phyloP scores from a whole-genome alignment of 1,139 yeast species.

The Sugiyamaella castrensis region DNA sequence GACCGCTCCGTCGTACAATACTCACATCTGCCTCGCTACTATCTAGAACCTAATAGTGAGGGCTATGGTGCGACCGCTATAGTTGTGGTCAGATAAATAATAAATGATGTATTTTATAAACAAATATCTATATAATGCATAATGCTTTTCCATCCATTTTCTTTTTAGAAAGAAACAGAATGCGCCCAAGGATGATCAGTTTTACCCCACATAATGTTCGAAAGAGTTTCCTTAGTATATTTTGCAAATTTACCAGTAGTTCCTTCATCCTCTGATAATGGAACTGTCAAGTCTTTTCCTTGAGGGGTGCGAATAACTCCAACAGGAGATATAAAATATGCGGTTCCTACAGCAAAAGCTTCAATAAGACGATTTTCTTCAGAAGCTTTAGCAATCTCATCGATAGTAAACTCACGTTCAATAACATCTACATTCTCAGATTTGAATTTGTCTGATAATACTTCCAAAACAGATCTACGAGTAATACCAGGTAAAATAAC shows the following conservation, averaged over 20 bases:
- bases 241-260: conserved; percentile 39
- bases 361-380: conserved; percentile 42
- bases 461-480: conserved; percentile 43
- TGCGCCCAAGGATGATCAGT: conserved; percentile 32
- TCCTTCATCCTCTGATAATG: conserved; percentile 30
- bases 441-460: conserved; percentile 34
- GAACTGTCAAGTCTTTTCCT: conserved; percentile 39
- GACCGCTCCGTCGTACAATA: too few relatives aligned
- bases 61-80: too few relatives aligned
- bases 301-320: conserved; percentile 37
- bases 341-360: conserved; percentile 47
- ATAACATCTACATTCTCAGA: conserved; percentile 35
- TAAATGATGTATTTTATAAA: too few relatives aligned
- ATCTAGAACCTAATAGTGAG: too few relatives aligned
- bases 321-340: conserved; percentile 44
- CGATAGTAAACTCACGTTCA: conserved; percentile 42
- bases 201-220: conserved; percentile 42
- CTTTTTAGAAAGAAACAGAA: conserved; percentile 7
- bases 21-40: too few relatives aligned
- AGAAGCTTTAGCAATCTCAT: conserved; percentile 40
- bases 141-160: not conserved
- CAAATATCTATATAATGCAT: not conserved
- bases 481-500: conserved; percentile 47
- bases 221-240: conserved; percentile 36
- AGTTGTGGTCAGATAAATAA: too few relatives aligned